phyloP scores from a whole-genome alignment of 768 basidiomycete species.

The Tulasnella sp. region DNA sequence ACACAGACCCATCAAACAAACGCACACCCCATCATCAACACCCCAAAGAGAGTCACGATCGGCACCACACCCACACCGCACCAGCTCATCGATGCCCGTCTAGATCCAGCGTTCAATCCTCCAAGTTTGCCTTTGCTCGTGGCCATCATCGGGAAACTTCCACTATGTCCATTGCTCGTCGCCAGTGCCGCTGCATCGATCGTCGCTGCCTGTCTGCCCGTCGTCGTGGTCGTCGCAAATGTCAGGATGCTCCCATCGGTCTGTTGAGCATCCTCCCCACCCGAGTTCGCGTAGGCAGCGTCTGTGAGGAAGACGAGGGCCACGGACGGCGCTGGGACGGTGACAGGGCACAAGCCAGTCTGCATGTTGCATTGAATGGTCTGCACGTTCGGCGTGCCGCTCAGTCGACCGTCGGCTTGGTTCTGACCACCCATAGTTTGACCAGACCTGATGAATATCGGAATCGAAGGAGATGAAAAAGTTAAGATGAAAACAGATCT shows the following conservation, averaged over 20 bases:
- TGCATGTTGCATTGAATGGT: slow-evolving; percentile 13
- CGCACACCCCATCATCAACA: background rate
- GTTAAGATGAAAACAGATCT: too few species aligned
- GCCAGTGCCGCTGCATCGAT: background rate
- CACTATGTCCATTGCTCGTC: slow-evolving; percentile 11
- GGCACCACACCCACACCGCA: background rate
- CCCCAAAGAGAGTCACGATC: background rate
- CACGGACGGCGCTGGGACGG: background rate
- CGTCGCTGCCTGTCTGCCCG: background rate
- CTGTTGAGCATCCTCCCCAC: background rate
- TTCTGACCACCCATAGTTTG: slow-evolving; percentile 9
- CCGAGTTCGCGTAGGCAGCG: background rate
- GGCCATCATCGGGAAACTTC: background rate
- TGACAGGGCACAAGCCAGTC: background rate
- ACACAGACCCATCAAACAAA: too few species aligned
- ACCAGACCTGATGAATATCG: slow-evolving; percentile 6
- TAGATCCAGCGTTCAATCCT: background rate
- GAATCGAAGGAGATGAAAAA: too few species aligned
- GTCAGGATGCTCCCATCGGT: background rate
- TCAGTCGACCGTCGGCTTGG: slow-evolving; percentile 13
- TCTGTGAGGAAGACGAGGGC: slow-evolving; percentile 18
- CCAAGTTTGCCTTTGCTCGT: background rate
- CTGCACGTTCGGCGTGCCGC: background rate
- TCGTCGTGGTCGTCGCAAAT: slow-evolving; percentile 17
- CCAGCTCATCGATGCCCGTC: background rate